These are phyloP conservation scores for Apocynum venetum DNA, from an alignment of 257 asterid species.

Conservation along the genomic window DNA sequence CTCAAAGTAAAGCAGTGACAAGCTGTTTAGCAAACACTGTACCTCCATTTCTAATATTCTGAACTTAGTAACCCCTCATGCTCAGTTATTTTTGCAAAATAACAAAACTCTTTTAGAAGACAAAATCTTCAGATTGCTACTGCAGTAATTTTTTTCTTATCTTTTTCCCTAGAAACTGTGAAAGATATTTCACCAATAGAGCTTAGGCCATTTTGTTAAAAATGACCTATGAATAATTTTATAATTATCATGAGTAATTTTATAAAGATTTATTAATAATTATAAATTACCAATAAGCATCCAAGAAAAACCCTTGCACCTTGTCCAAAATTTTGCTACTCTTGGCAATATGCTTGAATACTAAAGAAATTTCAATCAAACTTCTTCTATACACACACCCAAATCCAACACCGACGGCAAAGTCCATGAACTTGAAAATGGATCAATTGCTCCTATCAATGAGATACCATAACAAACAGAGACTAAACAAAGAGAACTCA, in stretches of 20 bases:
- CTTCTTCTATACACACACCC: neutral
- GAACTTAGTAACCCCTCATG: neutral
- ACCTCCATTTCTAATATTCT: neutral
- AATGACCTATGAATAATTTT: neutral
- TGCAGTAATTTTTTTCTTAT: neutral
- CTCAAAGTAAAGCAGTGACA: neutral
- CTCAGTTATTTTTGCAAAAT: neutral
- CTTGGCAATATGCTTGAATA: neutral
- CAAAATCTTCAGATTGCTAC: neutral
- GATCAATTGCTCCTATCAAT: neutral
- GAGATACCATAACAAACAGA: constrained; percentile 1
- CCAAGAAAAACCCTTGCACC: neutral
- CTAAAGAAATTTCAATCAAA: neutral
- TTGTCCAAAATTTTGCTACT: neutral
- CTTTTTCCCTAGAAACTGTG: neutral
- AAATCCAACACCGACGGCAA: neutral
- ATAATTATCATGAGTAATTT: neutral
- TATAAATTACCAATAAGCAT: neutral
- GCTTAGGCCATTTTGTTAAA: neutral
- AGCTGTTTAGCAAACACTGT: neutral
- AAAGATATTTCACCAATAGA: neutral
- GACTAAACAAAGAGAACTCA: constrained; percentile 16
- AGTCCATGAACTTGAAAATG: neutral
- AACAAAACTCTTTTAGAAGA: neutral
- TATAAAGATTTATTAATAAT: neutral